Evolutionary conservation across 2,329 filamentous ascomycete species (phyloP), one percentile per base, ranked within the genome.

Genomic region (Talaromyces amestolkiae): DNA sequence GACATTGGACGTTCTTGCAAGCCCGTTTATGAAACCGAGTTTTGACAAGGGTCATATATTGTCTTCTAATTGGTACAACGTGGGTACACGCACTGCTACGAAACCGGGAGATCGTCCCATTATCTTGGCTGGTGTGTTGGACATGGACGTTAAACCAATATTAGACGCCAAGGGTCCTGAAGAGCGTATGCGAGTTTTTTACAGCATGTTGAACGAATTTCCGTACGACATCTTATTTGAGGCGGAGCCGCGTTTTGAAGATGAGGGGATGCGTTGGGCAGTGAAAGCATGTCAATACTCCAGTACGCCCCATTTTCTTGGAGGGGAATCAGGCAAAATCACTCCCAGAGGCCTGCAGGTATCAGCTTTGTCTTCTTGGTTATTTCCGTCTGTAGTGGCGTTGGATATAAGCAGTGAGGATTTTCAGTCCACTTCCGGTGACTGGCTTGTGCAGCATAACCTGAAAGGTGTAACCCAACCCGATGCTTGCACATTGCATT

Each of bases 91-190:
- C 59, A 37, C 65, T 8, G 53, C 65, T 17, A 66, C 41, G 13
- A 66, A 61, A 58, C 33, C 63, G 17, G 62, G 45, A 17, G 65
- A 66, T 56, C 65, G 65, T 9, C 62, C 65, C n/a, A 65, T 61
- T 19, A 66, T 66, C 41, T 43, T 66, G 15, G 62, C 63, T 17
- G 63, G 65, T 1, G 47, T 66, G 4, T 27, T 66, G 24, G 58
- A 66, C 33, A 27, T 66, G 15, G 53, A 58, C n/a, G 53, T 58
- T 11, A 58, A 58, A 39, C 24, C 24, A 8, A 58, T 58, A 8
- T n/a, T 58, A 8, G 31, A 58, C 15, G 53, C 37, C 37, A 39
- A 15, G 37, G 37, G 37, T 15, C 37, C 37, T 39, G 37, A 39
- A 39, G 37, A 15, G 37, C 37, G 27, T n/a, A 54, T 54, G 51